Evolutionary conservation across 257 asterid genomes (phyloP), one percentile per base, ranked within the genome.

Genomic region (Ajuga chamaepitys): DNA sequence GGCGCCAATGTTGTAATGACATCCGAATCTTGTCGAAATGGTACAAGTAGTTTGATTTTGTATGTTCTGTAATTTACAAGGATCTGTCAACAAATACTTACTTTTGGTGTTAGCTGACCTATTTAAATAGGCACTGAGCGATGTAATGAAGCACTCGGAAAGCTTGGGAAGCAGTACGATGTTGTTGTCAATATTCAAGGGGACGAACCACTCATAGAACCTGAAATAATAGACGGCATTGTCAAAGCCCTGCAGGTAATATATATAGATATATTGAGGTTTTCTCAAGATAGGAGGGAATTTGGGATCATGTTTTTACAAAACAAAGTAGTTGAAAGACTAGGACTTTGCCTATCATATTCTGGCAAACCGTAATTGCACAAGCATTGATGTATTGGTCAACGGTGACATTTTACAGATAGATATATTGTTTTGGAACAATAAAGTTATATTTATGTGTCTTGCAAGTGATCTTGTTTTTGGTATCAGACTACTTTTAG

Each of bases 1-100:
- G 98, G 97, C 30, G 97, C 98, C 41, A 90, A 86, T 73, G 97
- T 92, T 53, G 84, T 88, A 37, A 88, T 88, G 95, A 88, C 95
- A 62, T 86, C 95, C 7, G 95, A 83, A 64, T 82, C 95, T 20
- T 92, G 98, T 70, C 78, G 79, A 72, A 92, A 92, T 82, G 95
- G 98, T 88, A 73, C 44, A 18, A 37, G 10, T 11, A 1, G 20
- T 42, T 46, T 24, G n/a, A 3, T 26, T 28, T 54, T 22, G 9
- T 24, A 35, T 47, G 34, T 58, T 53, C 34, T 11, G 2, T 28
- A 14, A 50, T 28, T 14, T 24, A 18, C 7, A n/a, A 48, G 30
- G 35, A 13, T 74, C 58, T n/a, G 38, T 18, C 12, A 28, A 14
- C 28, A 41, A 7, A 34, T 51, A 32, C 48, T 50, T 7, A 54